phyloP scores from a whole-genome alignment of 352 stramenopile genomes.

The Phytophthora aleatoria region DNA sequence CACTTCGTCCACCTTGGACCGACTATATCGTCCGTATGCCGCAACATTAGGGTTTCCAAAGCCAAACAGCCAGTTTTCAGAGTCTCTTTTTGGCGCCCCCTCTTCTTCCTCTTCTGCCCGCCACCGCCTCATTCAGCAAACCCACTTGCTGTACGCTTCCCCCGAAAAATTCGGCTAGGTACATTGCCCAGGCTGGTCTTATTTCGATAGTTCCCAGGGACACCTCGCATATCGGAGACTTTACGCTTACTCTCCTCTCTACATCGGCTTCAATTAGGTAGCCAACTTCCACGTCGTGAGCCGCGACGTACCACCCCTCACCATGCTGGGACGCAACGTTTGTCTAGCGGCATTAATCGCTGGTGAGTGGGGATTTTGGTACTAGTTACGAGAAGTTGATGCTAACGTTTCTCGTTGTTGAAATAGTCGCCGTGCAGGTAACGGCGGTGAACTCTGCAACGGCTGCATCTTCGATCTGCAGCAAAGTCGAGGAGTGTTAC shows the following conservation, averaged over 20 bases:
- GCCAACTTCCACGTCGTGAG: slow-evolving; percentile 17
- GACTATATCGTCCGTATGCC: slow-evolving; percentile 15
- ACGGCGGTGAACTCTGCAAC: slow-evolving; percentile 15
- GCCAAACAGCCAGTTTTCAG: slow-evolving; percentile 26
- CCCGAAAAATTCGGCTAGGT: slow-evolving; percentile 20
- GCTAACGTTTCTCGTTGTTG: background rate
- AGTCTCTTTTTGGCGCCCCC: slow-evolving; percentile 14
- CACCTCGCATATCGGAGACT: slow-evolving; percentile 1
- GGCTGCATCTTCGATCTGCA: slow-evolving; percentile 36
- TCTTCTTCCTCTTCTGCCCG: slow-evolving; percentile 15
- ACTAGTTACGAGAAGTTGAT: background rate
- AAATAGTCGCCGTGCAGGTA: slow-evolving; percentile 30
- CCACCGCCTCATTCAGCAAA: slow-evolving; percentile 25
- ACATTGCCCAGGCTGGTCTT: background rate
- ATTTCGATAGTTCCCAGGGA: slow-evolving; percentile 15
- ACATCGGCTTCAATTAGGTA: background rate
- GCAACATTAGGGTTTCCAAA: slow-evolving; percentile 1
- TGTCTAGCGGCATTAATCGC: slow-evolving; percentile 33
- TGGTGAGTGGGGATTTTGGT: slow-evolving; percentile 14
- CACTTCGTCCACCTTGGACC: slow-evolving; percentile 5
- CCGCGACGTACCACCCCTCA: slow-evolving; percentile 21
- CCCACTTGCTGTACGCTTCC: slow-evolving; percentile 10
- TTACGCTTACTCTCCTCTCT: background rate
- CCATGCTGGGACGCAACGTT: slow-evolving; percentile 33
- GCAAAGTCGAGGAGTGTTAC: slow-evolving; percentile 45